These are phyloP conservation scores for Laetiporus sulphureus DNA, from an alignment of 1,284 basidiomycete species.

Conservation along the genomic window DNA sequence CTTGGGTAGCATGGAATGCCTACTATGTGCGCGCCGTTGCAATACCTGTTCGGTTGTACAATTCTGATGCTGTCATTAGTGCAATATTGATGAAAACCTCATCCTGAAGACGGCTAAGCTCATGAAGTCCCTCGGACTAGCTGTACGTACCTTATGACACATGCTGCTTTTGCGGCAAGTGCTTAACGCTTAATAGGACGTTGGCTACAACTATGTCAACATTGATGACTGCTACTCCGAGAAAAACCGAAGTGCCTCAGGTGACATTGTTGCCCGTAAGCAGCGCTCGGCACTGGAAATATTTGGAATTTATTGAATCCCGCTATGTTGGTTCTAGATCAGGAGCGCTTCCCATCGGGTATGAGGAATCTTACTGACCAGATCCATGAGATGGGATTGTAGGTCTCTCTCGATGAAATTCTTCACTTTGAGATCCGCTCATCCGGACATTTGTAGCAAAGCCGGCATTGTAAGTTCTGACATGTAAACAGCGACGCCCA, in stretches of 20 bases:
- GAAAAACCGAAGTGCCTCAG: slow-evolving; percentile 27
- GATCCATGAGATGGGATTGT: slow-evolving; percentile 43
- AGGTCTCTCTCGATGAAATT: no score
- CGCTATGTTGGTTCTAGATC: slow-evolving; percentile 15
- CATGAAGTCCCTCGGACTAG: slow-evolving; percentile 31
- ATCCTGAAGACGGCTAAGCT: slow-evolving; percentile 28
- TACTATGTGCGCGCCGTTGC: slow-evolving; percentile 4
- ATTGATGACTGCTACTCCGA: slow-evolving; percentile 36
- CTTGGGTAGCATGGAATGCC: slow-evolving; percentile 11
- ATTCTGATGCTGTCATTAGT: slow-evolving; percentile 15
- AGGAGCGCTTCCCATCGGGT: slow-evolving; percentile 32
- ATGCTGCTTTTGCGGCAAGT: neutral
- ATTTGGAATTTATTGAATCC: neutral
- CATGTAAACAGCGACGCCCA: no score
- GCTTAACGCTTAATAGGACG: slow-evolving; percentile 14
- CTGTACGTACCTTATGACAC: slow-evolving; percentile 9
- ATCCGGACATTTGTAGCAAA: no score
- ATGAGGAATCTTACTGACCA: slow-evolving; percentile 40
- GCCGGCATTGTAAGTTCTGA: slow-evolving; percentile 28
- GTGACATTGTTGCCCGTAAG: slow-evolving; percentile 28
- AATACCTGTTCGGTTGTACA: neutral
- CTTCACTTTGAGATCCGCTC: no score
- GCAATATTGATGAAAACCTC: slow-evolving; percentile 31
- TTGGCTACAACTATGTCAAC: slow-evolving; percentile 32
- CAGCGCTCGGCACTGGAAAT: no score